phyloP scores from a whole-genome alignment of 2,329 filamentous ascomycete genomes.

The Hymenoscyphus fructigenus region DNA sequence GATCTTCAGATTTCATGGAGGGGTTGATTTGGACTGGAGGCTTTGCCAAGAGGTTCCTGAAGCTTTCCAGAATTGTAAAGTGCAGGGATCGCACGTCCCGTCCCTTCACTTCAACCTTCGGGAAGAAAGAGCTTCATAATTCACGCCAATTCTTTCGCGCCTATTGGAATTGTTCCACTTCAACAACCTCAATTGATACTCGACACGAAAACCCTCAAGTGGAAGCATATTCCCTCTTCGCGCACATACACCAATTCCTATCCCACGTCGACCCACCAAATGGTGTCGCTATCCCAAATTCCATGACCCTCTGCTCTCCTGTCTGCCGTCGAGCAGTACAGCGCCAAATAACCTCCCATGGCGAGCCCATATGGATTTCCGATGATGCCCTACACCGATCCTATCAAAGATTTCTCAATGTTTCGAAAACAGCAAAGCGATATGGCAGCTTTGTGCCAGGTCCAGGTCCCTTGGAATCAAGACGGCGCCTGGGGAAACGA shows the following conservation, averaged over 20 bases:
- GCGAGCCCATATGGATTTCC: conserved; percentile 56
- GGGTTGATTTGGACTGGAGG: conserved; percentile 5
- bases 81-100: neutral
- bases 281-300: conserved; percentile 17
- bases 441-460: conserved; percentile 39
- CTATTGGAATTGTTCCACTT: neutral
- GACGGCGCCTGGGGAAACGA: conserved; percentile 36
- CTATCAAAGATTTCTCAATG: conserved; percentile 46
- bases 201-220: neutral
- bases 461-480: conserved; percentile 38
- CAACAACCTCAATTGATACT: neutral
- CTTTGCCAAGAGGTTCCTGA: neutral
- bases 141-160: neutral
- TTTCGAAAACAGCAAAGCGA: conserved; percentile 34
- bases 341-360: conserved; percentile 39
- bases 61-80: neutral
- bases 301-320: conserved; percentile 48
- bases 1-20: conserved; percentile 1
- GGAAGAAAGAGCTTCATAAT: neutral
- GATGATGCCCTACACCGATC: conserved; percentile 54
- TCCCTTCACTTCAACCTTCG: neutral
- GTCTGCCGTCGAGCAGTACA: conserved; percentile 52
- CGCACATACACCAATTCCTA: neutral
- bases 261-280: neutral
- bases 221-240: neutral